phyloP scores from a whole-genome alignment of 2,329 filamentous ascomycete species.

The Fusarium begoniae region DNA sequence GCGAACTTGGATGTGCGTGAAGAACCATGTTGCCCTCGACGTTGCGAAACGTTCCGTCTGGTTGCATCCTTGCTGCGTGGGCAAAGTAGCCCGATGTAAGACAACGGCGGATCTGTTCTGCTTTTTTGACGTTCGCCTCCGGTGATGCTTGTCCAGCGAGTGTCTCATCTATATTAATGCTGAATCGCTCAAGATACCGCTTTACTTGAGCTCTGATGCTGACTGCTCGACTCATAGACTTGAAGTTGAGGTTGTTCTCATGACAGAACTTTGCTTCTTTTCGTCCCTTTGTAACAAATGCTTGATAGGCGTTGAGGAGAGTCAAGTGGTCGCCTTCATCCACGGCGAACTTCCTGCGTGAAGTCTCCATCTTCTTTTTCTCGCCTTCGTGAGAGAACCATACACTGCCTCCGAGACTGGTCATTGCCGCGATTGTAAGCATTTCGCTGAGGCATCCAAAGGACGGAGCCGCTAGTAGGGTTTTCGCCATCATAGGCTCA shows the following conservation, averaged over 20 bases:
- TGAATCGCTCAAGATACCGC: constrained; percentile 87
- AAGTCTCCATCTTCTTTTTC: constrained; percentile 77
- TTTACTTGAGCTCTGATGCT: constrained; percentile 88
- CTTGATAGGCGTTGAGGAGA: constrained; percentile 90
- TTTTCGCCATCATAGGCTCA: constrained; percentile 95
- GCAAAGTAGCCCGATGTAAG: constrained; percentile 92
- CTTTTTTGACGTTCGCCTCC: constrained; percentile 51
- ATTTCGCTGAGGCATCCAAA: constrained; percentile 88
- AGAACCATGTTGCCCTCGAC: constrained; percentile 82
- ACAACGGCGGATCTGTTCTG: constrained; percentile 83
- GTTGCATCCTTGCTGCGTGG: constrained; percentile 92
- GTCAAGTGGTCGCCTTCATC: constrained; percentile 96
- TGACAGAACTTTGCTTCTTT: constrained; percentile 89
- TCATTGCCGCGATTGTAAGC: constrained; percentile 93
- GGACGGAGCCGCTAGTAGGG: constrained; percentile 75
- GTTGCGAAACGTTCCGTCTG: constrained; percentile 88
- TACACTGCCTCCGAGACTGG: constrained; percentile 81
- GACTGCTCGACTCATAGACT: constrained; percentile 81
- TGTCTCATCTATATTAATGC: constrained; percentile 73
- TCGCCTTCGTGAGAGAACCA: constrained; percentile 85
- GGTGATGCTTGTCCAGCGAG: constrained; percentile 51
- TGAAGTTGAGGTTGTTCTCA: constrained; percentile 87
- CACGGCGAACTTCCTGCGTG: constrained; percentile 83
- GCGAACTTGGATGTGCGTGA: constrained; percentile 87
- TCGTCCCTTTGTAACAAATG: constrained; percentile 83